Base-by-base conservation (phyloP, 2,329 filamentous ascomycete species). In the Neofusicoccum parvum region DNA sequence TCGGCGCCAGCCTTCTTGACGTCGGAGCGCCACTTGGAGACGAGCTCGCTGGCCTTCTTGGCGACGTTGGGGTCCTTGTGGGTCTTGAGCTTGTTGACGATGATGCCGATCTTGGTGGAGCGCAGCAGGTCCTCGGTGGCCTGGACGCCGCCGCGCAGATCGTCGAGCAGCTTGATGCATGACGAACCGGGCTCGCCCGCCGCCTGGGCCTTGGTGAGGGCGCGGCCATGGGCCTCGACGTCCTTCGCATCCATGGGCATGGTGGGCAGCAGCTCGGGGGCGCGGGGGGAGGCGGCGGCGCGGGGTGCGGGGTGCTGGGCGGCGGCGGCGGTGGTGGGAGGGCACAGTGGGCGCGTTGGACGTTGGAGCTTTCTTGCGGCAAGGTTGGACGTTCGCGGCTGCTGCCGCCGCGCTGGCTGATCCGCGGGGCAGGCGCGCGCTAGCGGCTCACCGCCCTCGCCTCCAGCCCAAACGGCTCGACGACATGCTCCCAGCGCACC, bases 91-190 rank as follows among this genome's bases (percentile, higher is more conserved):
- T 93, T 94, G 77, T 94, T 94, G 68, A 98, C 91, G 59, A 90
- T 88, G 70, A 97, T 90, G 72, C 95, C 95, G 60, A 96, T 94
- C 72, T 90, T 91, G n/a, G 94, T 98, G 48, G 90, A 90, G 74
- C 94, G 89, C 70, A 99, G 83, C 71, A 97, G 86, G 71, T 97
- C 92, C 80, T 99, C 95, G 2, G 92, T 95, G 10, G 94, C 91
- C 53, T 87, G 86, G 41, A 94, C 89, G 68, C 92, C 91, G 73
- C 89, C 89, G 80, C 94, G 92, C 45, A 98, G 84, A 59, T 89
- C 87, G 72, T 90, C 88, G 62, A 99, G 83, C 68, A 98, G 84
- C 62, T 86, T 83, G 64, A 96, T 82, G 59, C 96, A 86, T 67
- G 87, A 90, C 46, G 88, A 80, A 32, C 91, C 75, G 4, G 93